Evolutionary conservation across 2,329 filamentous ascomycete species (phyloP), one percentile per base, ranked within the genome.

Genomic region (Scedosporium boydii): DNA sequence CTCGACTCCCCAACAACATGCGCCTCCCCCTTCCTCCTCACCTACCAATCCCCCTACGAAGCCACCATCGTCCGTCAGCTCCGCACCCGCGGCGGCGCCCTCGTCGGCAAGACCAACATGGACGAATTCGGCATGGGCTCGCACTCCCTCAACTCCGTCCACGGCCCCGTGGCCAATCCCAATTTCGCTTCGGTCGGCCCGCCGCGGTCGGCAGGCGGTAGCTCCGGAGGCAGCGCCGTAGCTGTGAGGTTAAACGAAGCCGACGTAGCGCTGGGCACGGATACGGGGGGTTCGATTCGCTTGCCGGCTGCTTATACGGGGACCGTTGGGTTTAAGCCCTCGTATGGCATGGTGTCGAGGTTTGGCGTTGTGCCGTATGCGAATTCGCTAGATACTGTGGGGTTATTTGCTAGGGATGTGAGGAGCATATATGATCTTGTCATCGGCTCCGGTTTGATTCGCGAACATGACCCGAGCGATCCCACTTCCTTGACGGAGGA

Each of bases 111-210:
- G 74, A 93, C 91, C 2, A 96, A 96, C 72, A 86, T 98, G 80
- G 95, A 98, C 75, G 95, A 96, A 72, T 96, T 96, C 72, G 92
- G 93, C 29, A 96, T 96, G 93, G 92, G 92, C 2, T 96, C 91
- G 7, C 88, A 96, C 68, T 93, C 91, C 1, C 77, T 77, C 60
- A 86, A 87, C 69, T 92, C 91, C 0, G 75, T 80, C 62, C 85
- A 87, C 68, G 90, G 89, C 1, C 72, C 84, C 1, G 89, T 93
- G 4, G 77, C 72, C 60, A 86, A 82, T 65, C 77, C 75, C 6
- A 73, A 77, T 60, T 64, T 61, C n/a, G 64, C 68, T 21, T 63
- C 68, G 53, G 71, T 2, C 10, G 18, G 70, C 56, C 63, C 70
- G 21, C 61, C 76, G 63, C 72, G 85, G 27, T 95, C 91, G 0